A percentile compares a stretch with the other conserved stretches of the same genome.
These are phyloP conservation scores for Aspergillus haitiensis DNA, from an alignment of 495 filamentous ascomycete genomes.

Conservation along the genomic window DNA sequence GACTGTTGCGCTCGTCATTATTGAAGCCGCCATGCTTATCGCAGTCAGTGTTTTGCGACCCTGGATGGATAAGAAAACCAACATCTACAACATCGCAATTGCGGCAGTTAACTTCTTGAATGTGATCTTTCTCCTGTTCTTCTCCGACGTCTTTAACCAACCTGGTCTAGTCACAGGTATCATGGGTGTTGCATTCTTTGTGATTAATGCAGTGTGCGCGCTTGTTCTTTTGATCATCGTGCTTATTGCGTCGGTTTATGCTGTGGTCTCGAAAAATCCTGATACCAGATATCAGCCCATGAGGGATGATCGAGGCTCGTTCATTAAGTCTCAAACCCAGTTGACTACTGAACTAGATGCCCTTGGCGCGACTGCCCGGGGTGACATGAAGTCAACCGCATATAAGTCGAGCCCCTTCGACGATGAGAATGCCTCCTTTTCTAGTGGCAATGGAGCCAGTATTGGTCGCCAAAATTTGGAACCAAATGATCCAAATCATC, in stretches of 20 bases:
- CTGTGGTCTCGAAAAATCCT: slow-evolving; percentile 90
- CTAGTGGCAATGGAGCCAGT: slow-evolving; percentile 45
- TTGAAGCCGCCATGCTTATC: slow-evolving; percentile 82
- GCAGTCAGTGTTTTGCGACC: slow-evolving; percentile 77
- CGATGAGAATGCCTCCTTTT: slow-evolving; percentile 73
- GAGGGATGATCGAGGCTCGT: slow-evolving; percentile 93
- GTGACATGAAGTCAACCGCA: slow-evolving; percentile 69
- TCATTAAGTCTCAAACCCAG: slow-evolving; percentile 96
- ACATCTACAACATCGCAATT: slow-evolving; percentile 95
- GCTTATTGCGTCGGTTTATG: slow-evolving; percentile 77
- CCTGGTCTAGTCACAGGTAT: slow-evolving; percentile 88
- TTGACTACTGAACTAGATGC: slow-evolving; percentile 90
- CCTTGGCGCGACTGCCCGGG: slow-evolving; percentile 86
- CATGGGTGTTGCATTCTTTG: slow-evolving; percentile 92
- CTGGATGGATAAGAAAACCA: slow-evolving; percentile 99
- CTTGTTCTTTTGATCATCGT: slow-evolving; percentile 85
- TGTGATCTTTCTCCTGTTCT: slow-evolving; percentile 79
- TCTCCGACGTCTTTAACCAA: slow-evolving; percentile 80
- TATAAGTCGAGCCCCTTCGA: slow-evolving; percentile 71
- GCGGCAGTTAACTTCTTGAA: slow-evolving; percentile 88
- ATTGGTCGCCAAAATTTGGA: slow-evolving; percentile 35
- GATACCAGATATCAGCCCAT: slow-evolving; percentile 96
- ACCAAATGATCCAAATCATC: slow-evolving; percentile 18
- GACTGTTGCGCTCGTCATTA: slow-evolving; percentile 79
- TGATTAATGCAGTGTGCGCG: slow-evolving; percentile 85